These are phyloP conservation scores for Asterionellopsis glacialis DNA, from an alignment of 108 stramenopile genomes.

Conservation along the genomic window DNA sequence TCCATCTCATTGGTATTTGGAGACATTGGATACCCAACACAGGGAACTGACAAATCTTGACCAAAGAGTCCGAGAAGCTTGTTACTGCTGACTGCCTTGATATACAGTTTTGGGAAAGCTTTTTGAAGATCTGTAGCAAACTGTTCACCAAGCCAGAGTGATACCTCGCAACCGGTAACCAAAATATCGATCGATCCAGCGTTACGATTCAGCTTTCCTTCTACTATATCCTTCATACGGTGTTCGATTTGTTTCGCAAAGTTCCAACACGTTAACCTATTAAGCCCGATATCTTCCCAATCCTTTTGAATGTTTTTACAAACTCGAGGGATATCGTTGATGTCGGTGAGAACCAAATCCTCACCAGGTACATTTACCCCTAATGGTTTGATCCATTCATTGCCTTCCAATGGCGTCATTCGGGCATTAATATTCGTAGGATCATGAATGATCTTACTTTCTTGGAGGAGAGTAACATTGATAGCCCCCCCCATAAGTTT, in stretches of 20 bases:
- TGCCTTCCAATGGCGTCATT: constrained; percentile 33
- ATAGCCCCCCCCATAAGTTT: constrained; percentile 29
- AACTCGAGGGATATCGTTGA: constrained; percentile 48
- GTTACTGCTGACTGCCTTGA: constrained; percentile 66
- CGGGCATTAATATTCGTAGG: constrained; percentile 6
- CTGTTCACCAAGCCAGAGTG: constrained; percentile 82
- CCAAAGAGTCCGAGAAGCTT: constrained; percentile 75
- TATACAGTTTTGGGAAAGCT: constrained; percentile 59
- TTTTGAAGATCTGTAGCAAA: constrained; percentile 73
- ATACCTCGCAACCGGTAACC: constrained; percentile 76
- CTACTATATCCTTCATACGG: constrained; percentile 28
- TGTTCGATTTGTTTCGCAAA: constrained; percentile 33
- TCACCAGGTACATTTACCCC: constrained; percentile 4
- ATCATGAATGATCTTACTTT: constrained; percentile 16
- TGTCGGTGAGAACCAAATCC: constrained; percentile 48
- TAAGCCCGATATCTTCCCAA: constrained; percentile 39
- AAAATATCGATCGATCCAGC: constrained; percentile 51
- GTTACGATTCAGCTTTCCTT: constrained; percentile 20
- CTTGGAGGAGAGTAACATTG: constrained; percentile 31
- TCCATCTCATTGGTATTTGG: constrained; percentile 32
- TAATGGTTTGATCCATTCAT: constrained; percentile 40
- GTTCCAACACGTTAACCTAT: constrained; percentile 58
- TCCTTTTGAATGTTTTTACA: constrained; percentile 55
- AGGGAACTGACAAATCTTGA: constrained; percentile 56
- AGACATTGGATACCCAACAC: constrained; percentile 47